Base-by-base conservation (phyloP, 495 filamentous ascomycete genomes). In the Aspergillus hancockii region DNA sequence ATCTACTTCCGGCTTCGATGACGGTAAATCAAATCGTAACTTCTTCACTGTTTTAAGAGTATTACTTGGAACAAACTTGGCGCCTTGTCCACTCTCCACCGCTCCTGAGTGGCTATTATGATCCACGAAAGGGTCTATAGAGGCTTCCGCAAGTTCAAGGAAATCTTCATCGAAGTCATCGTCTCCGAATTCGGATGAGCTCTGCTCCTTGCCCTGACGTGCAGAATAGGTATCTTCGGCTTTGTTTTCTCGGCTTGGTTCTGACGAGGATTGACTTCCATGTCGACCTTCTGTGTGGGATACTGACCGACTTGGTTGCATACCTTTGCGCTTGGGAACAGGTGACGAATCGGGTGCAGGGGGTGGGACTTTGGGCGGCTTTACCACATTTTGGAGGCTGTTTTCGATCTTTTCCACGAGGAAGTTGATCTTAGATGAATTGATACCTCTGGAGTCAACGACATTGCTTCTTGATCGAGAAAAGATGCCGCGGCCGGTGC, bases 391-490 rank as follows among this genome's bases (percentile, higher is more conserved):
- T 47, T 77, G 73, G 57, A 86, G 66, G 51, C 83, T 84, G 36
- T 85, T 83, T 51, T 90, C 85, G 54, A 92, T 84, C 59, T 81
- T 81, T 61, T 91, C 85, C 21, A 92, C 70, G 25, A 91, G 76
- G 18, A 77, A 72, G 53, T 80, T 88, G 36, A 90, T 80, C 49
- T 83, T 83, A 8, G 85, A 82, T 34, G 81, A 70, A 65, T 83
- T 87, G 7, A 81, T 74, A 45, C 75, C 80, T 50, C 66, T 66
- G 18, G 75, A 73, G 49, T 72, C 74, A 58, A 84, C 68, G 69
- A 75, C 81, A 75, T 63, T 83, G 67, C 71, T 88, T 73, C 23
- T 80, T 69, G 67, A 80, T 63, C 58, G 83, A 75, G 69, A 75
- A 65, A 75, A 80, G 13, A 74, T 74, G 4, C 71, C 77, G 57